Evolutionary conservation across 148 eudicot species (phyloP), one percentile per base, ranked within the genome.

Genomic region (Vaccinium darrowii): DNA sequence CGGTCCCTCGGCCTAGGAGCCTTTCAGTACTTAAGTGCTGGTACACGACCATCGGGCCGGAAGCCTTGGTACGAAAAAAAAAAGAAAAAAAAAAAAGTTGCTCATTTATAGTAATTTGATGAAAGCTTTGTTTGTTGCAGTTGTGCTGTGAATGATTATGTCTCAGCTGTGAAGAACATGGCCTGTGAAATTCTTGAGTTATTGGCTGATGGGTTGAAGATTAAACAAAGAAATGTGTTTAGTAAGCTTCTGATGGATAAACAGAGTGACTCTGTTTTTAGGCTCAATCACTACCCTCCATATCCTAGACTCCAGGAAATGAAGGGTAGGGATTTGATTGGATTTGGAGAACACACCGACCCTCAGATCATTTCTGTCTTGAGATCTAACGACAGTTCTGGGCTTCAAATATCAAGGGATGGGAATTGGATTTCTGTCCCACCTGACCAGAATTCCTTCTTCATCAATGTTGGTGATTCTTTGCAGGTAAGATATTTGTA

Each of bases 391-490:
- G 88, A 88, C 78, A 88, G 86, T 16, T 89, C 91, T 19, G 93
- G 93, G 3, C 93, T 91, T 30, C 90, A 91, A 88, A 91, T 91
- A 15, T 82, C 87, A 0, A 87, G 72, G 74, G 90, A 91, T 73
- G 90, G 89, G 2, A 77, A 73, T 18, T 91, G 93, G 93, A 78
- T 90, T 15, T 83, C 93, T 5, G 84, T 91, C 79, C 92, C 93
- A 8, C 88, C 93, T 5, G 93, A 91, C 53, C 87, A 88, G 30
- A 76, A 81, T 74, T 91, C 93, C 6, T 91, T 91, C 88, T 91
- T 91, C 86, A 80, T 91, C 85, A 91, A 89, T 80, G 93, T 91
- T 84, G 93, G 93, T 63, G 93, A 91, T 82, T 91, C 93, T 21
- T 54, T 91, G 27, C 93, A 91, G 93, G 93, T 91, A 23, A 62